Base-by-base conservation (phyloP, 257 asterid species). In the Catharanthus roseus region DNA sequence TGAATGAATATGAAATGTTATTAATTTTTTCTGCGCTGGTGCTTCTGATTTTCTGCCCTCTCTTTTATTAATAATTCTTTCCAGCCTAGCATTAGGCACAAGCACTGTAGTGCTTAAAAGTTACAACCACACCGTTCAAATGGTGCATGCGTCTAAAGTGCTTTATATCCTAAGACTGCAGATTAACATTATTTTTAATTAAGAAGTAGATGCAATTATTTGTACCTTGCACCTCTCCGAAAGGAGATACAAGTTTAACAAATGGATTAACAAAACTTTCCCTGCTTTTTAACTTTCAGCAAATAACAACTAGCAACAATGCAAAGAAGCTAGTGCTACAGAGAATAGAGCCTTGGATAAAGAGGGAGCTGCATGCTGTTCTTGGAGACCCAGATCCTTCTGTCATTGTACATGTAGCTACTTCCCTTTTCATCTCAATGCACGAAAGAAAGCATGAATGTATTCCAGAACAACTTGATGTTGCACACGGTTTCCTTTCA, bases 351-450 rank as follows among this genome's bases (percentile, higher is more conserved):
- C 84, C 85, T 28, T 87, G 92, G 89, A 78, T 87, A 73, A 58
- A 47, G 16, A 79, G 90, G 79, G 92, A 87, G 84, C 81, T 87
- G 70, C 85, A 85, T 65, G 92, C 88, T 67, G 55, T 87, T 66
- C 86, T 87, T 64, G 79, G 79, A 26, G 92, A 85, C 74, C 92
- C 89, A 33, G 85, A 87, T 79, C 89, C 92, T 44, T 79, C 88
- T 31, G 68, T 87, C 65, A 87, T 87, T 70, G 82, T 83, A 49
- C 89, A 87, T 76, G 86, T 87, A 67, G 86, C 58, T 70, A 74
- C 84, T 73, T 85, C 92, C 4, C 82, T 87, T 72, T 79, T 82
- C 72, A 55, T 81, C 69, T 77, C 82, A 5, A 38, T 21, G n/a
- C 58, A 75, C 66, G 72, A 74, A 60, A 69, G 62, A 67, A 65